Evolutionary conservation across 73 alveolate genomes (phyloP).

Genomic region (Uronychia binucleata): DNA sequence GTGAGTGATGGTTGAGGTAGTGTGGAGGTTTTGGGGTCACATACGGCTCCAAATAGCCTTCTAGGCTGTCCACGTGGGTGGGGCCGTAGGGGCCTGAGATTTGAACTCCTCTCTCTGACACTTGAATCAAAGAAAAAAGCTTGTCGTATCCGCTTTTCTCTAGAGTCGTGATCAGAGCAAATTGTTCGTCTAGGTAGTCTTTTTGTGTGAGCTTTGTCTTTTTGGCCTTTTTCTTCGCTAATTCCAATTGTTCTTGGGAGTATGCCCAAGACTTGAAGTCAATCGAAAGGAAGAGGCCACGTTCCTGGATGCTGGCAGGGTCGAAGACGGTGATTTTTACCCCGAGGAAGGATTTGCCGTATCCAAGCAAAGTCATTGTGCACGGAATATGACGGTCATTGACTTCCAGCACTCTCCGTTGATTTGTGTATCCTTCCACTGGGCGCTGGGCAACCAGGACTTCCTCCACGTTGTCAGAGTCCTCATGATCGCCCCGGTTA

Average conservation of each 20-base stretch:
- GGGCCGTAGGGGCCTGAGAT: not conserved
- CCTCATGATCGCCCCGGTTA: constrained; percentile 5
- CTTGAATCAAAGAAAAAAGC: no score
- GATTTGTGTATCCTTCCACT: not conserved
- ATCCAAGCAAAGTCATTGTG: constrained; percentile 1
- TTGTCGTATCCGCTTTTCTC: not conserved
- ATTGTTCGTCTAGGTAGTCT: not conserved
- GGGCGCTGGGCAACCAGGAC: not conserved
- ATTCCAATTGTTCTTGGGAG: not conserved
- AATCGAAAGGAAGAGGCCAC: not conserved
- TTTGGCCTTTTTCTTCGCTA: no score
- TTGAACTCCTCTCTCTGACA: no score
- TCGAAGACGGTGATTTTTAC: not conserved
- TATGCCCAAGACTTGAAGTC: not conserved
- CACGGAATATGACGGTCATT: not conserved
- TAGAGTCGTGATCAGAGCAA: not conserved
- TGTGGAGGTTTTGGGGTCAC: no score
- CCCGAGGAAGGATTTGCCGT: not conserved
- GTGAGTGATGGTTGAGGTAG: no score
- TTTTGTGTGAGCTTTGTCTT: not conserved
- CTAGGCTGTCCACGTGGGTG: not conserved
- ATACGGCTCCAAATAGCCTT: not conserved
- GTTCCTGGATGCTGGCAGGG: not conserved
- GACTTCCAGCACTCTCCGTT: not conserved
- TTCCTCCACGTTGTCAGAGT: constrained; percentile 19